Conservation (phyloP, 2,329 filamentous ascomycete species). For the Rhinocladiella mackenziei region DNA sequence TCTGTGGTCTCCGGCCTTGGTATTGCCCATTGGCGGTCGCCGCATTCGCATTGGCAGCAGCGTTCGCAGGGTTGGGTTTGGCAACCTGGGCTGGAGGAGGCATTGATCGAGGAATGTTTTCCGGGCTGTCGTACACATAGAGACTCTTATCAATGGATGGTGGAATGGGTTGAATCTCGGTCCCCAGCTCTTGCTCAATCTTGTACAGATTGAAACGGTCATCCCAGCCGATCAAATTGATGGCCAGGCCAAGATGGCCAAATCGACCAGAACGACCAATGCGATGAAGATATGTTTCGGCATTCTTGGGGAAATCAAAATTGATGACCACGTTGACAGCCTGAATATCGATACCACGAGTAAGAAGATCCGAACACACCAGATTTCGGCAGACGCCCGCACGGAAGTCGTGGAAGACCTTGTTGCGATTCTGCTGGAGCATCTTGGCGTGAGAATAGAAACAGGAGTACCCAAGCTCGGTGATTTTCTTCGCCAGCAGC, state of each 20-base stretch:
- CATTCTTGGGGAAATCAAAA: conserved; percentile 99
- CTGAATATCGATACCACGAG: conserved; percentile 98
- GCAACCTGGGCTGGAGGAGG: conserved; percentile 37
- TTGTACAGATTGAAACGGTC: conserved; percentile 98
- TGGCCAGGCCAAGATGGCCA: conserved; percentile 92
- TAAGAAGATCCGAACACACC: conserved; percentile 94
- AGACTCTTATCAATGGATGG: conserved; percentile 92
- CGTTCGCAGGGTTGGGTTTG: conserved; percentile 15
- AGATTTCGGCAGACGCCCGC: conserved; percentile 97
- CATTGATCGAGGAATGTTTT: conserved; percentile 80
- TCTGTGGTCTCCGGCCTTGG: conserved; percentile 18
- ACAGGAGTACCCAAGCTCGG: conserved; percentile 96
- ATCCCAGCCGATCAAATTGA: conserved; percentile 99
- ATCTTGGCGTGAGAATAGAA: conserved; percentile 99
- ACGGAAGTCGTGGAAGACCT: conserved; percentile 98
- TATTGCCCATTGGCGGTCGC: conserved; percentile 19
- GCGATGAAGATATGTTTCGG: conserved; percentile 95
- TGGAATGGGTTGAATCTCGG: conserved; percentile 96
- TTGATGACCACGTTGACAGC: conserved; percentile 99
- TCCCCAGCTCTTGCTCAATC: conserved; percentile 94
- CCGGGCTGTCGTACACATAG: conserved; percentile 95
- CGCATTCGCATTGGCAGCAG: conserved; percentile 10
- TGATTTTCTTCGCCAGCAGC: conserved; percentile 97
- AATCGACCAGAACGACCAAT: conserved; percentile 97
- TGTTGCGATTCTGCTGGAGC: conserved; percentile 93